Evolutionary conservation across 2,329 filamentous ascomycete genomes (phyloP), one percentile per base, ranked within the genome.

Genomic region (Sarocladiaceae sp.): DNA sequence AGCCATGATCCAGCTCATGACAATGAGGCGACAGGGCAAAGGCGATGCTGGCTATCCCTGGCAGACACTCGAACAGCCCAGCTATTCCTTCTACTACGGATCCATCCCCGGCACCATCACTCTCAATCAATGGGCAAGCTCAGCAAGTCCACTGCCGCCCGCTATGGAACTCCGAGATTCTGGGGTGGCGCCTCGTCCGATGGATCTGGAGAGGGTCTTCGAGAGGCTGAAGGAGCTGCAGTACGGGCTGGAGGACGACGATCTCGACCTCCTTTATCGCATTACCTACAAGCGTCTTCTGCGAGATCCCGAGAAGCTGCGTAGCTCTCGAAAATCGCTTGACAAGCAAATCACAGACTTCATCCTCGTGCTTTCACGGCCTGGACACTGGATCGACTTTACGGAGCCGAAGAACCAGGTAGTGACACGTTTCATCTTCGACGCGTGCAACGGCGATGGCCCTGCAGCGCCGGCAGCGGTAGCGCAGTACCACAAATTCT

Each of bases 31-130:
- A 12, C 64, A 69, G 46, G 68, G 69, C 3, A 53, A 59, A 0
- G 66, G 64, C 4, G 55, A 63, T 13, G 66, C 74, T 34, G 56
- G 59, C 3, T 59, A 68, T 47, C 82, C 81, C 2, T 88, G 81
- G 84, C 76, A 83, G 49, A 82, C 83, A 1, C 67, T 88, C 20
- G 85, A 89, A 56, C 83, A 88, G 55, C 85, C 85, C 4, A 86
- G 82, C 57, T 80, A 81, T 60, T 72, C 79, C 1, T 85, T 84
- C 57, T 76, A 73, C 51, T 83, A 79, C 59, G 85, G 85, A 11
- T 67, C 68, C 41, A 70, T 76, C 18, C 78, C 83, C 0, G 85
- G 85, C 5, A 88, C 84, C 1, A 76, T 85, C 43, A 87, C 83
- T 0, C 65, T 89, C 42, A 87, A 85, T 53, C 76, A 81, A 50